phyloP scores from a whole-genome alignment of 2,329 filamentous ascomycete species.

The Trichoderma polysporum region DNA sequence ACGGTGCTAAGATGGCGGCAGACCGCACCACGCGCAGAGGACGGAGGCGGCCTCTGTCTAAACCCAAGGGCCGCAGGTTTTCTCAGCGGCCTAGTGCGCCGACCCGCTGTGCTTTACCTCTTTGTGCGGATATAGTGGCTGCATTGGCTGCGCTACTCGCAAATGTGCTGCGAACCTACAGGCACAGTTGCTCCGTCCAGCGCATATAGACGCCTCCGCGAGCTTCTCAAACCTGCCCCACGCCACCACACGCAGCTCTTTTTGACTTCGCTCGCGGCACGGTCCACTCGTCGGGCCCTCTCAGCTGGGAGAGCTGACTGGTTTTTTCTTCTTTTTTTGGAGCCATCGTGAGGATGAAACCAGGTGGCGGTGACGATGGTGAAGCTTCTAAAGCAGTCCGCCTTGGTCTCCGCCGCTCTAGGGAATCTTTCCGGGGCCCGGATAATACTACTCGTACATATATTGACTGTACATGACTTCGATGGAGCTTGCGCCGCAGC shows the following conservation, averaged over 20 bases:
- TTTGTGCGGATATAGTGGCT: conserved; percentile 8
- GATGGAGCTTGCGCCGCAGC: neutral
- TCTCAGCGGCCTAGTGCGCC: conserved; percentile 13
- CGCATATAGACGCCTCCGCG: too few relatives aligned
- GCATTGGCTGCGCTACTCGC: conserved; percentile 8
- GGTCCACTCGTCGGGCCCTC: conserved; percentile 14
- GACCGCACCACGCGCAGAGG: too few relatives aligned
- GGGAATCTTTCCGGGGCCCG: conserved; percentile 14
- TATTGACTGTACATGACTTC: neutral
- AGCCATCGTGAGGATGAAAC: conserved; percentile 5
- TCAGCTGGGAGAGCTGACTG: conserved; percentile 15
- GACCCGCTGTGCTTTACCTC: conserved; percentile 2
- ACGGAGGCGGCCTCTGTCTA: neutral
- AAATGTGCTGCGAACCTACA: neutral
- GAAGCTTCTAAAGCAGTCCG: conserved; percentile 6
- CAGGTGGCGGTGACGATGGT: neutral
- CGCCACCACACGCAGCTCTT: conserved; percentile 4
- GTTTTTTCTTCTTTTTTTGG: neutral
- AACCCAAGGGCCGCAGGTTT: neutral
- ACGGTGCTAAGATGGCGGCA: neutral
- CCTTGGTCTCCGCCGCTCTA: conserved; percentile 1
- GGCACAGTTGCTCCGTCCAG: neutral
- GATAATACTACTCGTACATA: conserved; percentile 4
- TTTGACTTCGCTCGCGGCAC: neutral
- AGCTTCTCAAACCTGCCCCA: neutral